These are phyloP conservation scores for Ramularia endophylla DNA, from an alignment of 2,329 filamentous ascomycete genomes.

Conservation along the genomic window DNA sequence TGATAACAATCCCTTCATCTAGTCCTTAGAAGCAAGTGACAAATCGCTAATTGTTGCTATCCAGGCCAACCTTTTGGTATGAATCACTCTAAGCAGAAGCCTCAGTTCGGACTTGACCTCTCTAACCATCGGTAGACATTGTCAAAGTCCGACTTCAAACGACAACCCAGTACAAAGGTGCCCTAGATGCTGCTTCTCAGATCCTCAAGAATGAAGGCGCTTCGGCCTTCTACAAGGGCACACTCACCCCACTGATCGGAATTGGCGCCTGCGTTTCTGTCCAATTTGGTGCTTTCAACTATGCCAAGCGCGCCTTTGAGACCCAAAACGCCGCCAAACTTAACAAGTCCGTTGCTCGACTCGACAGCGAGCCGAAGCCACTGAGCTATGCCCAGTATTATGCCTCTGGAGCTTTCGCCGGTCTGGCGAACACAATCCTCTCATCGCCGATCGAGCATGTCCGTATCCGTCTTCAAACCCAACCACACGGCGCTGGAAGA, in stretches of 20 bases:
- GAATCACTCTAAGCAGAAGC: constrained; percentile 13
- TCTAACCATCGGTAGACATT: constrained; percentile 57
- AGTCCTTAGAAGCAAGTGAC: too few species aligned
- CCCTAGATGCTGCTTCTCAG: constrained; percentile 69
- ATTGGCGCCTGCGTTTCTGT: constrained; percentile 96
- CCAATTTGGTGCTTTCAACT: constrained; percentile 96
- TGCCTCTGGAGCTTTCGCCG: constrained; percentile 82
- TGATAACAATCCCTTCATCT: constrained; percentile 1
- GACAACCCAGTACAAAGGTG: constrained; percentile 70
- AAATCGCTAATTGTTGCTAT: too few species aligned
- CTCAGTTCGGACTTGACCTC: constrained; percentile 5
- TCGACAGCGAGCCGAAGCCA: constrained; percentile 28
- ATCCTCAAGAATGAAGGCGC: constrained; percentile 87
- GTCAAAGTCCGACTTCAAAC: constrained; percentile 98
- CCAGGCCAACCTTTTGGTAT: constrained; percentile 61
- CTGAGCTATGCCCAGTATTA: constrained; percentile 86
- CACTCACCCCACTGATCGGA: constrained; percentile 85
- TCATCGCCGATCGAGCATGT: constrained; percentile 95
- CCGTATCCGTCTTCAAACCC: constrained; percentile 90
- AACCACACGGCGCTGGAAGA: constrained; percentile 74
- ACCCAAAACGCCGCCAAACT: constrained; percentile 53
- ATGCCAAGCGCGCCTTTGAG: constrained; percentile 81
- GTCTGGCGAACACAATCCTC: constrained; percentile 80
- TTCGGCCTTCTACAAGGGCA: constrained; percentile 96
- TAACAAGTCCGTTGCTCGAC: constrained; percentile 29